Percentiles rank a stretch among this genome's conserved stretches.
Evolutionary conservation across 176 grass and related monocot genomes (phyloP).

Genomic region (Aechmea fasciata): DNA sequence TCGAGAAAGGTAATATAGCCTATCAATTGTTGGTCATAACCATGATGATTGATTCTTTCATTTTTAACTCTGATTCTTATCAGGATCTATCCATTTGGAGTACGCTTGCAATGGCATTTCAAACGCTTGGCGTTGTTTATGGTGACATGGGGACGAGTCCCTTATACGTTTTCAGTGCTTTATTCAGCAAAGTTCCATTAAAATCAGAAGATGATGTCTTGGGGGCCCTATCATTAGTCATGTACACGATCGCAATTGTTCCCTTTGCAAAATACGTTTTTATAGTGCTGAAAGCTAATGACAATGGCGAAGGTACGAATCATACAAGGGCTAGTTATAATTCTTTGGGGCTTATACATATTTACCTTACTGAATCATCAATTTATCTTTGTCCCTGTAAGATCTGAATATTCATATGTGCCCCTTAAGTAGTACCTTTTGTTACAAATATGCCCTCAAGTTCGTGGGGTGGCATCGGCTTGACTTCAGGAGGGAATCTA

Average conservation of each 20-base stretch:
- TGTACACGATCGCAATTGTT: constrained; percentile 88
- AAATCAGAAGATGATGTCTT: constrained; percentile 80
- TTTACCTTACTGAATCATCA: too few relatives aligned
- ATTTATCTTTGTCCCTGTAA: too few relatives aligned
- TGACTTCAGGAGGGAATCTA: too few relatives aligned
- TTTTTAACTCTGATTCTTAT: constrained; percentile 4
- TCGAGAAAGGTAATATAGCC: constrained; percentile 10
- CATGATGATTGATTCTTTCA: constrained; percentile 7
- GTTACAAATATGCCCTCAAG: too few relatives aligned
- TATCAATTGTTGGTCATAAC: background rate
- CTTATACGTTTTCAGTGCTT: constrained; percentile 92
- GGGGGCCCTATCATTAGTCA: constrained; percentile 80
- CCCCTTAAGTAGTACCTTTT: too few relatives aligned
- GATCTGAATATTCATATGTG: too few relatives aligned
- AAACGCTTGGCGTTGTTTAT: constrained; percentile 92
- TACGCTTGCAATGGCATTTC: constrained; percentile 80
- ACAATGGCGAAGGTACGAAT: constrained; percentile 76
- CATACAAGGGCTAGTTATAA: background rate
- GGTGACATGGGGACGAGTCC: constrained; percentile 97
- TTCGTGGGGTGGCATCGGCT: too few relatives aligned
- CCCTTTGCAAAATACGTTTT: constrained; percentile 86
- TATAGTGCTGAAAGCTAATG: constrained; percentile 91
- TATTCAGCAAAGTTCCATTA: constrained; percentile 95
- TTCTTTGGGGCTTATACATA: background rate
- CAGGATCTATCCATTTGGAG: constrained; percentile 64